Evolutionary conservation across 2,329 filamentous ascomycete species (phyloP).

Genomic region (Onygenales sp.): DNA sequence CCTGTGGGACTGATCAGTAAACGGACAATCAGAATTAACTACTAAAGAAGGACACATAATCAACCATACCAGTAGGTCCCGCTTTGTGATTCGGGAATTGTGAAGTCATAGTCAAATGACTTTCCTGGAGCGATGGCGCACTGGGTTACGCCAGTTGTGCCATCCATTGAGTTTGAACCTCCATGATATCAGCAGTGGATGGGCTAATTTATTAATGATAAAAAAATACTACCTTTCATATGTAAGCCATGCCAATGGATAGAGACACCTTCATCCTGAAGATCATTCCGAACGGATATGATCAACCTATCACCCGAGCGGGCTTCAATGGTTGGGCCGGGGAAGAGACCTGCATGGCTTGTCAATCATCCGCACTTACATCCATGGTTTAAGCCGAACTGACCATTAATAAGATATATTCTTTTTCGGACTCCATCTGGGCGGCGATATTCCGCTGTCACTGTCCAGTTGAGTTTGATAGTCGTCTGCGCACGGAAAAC

Average conservation of each 20-base stretch:
- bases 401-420: constrained; percentile 43
- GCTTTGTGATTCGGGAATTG: constrained; percentile 27
- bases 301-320: constrained; percentile 38
- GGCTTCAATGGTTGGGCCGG: constrained; percentile 41
- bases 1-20: constrained; percentile 4
- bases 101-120: constrained; percentile 34
- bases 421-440: constrained; percentile 44
- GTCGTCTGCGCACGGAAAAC: constrained; percentile 24
- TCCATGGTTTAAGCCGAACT: constrained; percentile 3
- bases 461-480: constrained; percentile 31
- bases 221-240: constrained; percentile 23
- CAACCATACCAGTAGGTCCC: constrained; percentile 39
- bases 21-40: not conserved
- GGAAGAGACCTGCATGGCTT: constrained; percentile 28
- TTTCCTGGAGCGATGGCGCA: constrained; percentile 56
- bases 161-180: constrained; percentile 21
- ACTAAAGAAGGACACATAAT: no score
- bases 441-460: constrained; percentile 28
- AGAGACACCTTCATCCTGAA: constrained; percentile 30
- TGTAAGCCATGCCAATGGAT: constrained; percentile 42
- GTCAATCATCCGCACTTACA: not conserved
- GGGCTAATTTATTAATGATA: not conserved
- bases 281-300: constrained; percentile 34
- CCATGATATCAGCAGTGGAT: not conserved
- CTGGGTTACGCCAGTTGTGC: constrained; percentile 54